Evolutionary conservation across 306 rosid genomes (phyloP), one percentile per base, ranked within the genome.

Genomic region (Aeschynomene evenia): DNA sequence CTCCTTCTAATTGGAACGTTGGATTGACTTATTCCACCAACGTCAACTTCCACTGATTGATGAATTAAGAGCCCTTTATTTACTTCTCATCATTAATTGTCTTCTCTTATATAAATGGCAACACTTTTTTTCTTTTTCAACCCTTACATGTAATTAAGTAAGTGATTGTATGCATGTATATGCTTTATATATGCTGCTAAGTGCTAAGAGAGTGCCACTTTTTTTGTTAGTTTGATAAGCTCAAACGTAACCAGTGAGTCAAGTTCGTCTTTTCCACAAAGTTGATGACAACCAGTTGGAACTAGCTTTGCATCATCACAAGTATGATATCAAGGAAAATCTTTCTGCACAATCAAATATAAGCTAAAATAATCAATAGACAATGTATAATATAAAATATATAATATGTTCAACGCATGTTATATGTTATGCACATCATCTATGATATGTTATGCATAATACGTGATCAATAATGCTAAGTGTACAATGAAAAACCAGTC

Each of bases 41-140:
- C 2, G 23, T 79, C 67, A 94, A 94, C 85, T 90, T 90, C 82
- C 79, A 5, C 59, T 88, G 67, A n/a, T n/a, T n/a, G n/a, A n/a
- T n/a, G n/a, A n/a, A n/a, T n/a, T n/a, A n/a, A n/a, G n/a, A n/a
- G n/a, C n/a, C n/a, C n/a, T n/a, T n/a, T n/a, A n/a, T n/a, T n/a
- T n/a, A n/a, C n/a, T n/a, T n/a, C n/a, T n/a, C n/a, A n/a, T n/a
- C n/a, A n/a, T 34, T n/a, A n/a, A 9, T 37, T 37, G 43, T 37
- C 43, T 37, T 37, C 43, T 57, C 24, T 57, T 72, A 18, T n/a
- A 19, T 23, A 21, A 21, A 39, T n/a, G 50, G 2, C 73, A 49
- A 24, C 5, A 59, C 63, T 28, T 49, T 59, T 48, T 14, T 46
- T 7, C 7, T 31, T 33, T 33, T 33, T 33, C 37, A 33, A 7